Conservation (phyloP, 306 rosid genomes). For the Carpinus viminea region DNA sequence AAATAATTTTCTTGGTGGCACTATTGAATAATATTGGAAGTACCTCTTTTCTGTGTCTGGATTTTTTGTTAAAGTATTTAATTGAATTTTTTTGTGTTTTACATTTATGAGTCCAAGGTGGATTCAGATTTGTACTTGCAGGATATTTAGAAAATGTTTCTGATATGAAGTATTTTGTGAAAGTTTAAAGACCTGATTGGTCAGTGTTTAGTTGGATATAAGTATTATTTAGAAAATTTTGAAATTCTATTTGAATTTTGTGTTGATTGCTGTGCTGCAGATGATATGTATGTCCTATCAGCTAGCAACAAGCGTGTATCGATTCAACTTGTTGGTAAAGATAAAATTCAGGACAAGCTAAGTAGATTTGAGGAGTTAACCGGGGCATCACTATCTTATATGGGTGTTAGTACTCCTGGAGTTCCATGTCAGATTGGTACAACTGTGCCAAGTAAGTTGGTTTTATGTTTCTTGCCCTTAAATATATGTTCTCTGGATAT, state of each 20-base stretch:
- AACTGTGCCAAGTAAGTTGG: constrained; percentile 68
- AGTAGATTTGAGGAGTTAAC: constrained; percentile 87
- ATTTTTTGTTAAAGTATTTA: not conserved
- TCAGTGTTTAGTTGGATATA: not conserved
- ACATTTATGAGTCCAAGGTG: not conserved
- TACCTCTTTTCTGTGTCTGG: not conserved
- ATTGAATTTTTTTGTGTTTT: not conserved
- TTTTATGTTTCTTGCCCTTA: not conserved
- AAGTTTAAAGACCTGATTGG: not conserved
- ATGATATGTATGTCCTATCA: constrained; percentile 96
- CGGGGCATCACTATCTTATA: constrained; percentile 56
- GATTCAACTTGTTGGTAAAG: constrained; percentile 80
- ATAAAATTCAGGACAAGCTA: constrained; percentile 74
- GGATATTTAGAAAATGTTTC: not conserved
- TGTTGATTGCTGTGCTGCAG: constrained; percentile 45
- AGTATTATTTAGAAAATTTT: constrained; percentile 15
- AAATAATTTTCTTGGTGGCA: not conserved
- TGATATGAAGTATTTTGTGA: not conserved
- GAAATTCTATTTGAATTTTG: constrained; percentile 26
- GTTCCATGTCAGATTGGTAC: constrained; percentile 44
- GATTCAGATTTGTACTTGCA: not conserved
- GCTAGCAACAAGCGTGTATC: constrained; percentile 76
- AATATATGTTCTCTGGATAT: constrained; percentile 13
- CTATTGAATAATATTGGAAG: not conserved
- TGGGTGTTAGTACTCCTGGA: constrained; percentile 84